Conservation (phyloP, 2,329 filamentous ascomycete species). For the Colletotrichum orchidophilum region DNA sequence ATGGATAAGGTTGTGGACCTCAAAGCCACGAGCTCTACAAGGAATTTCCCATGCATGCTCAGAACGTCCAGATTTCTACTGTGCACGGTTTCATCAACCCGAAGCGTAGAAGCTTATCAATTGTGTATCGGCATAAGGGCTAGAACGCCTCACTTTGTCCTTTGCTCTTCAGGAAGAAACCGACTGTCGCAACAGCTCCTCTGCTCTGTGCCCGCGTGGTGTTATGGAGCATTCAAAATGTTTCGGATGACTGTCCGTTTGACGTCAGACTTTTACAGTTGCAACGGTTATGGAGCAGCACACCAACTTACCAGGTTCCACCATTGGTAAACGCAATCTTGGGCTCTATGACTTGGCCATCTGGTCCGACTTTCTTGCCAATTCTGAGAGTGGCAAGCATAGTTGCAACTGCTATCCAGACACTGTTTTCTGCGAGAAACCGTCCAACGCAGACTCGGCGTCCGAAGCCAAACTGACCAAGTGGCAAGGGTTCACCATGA, state of each 20-base stretch:
- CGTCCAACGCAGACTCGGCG: conserved; percentile 45
- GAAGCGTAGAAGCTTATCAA: conserved; percentile 24
- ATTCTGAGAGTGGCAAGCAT: conserved; percentile 44
- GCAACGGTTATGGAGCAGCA: not conserved
- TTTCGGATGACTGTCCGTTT: conserved; percentile 41
- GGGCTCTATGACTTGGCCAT: conserved; percentile 41
- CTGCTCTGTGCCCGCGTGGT: conserved; percentile 20
- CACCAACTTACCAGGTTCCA: conserved; percentile 28
- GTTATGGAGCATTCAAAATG: conserved; percentile 42
- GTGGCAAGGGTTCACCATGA: conserved; percentile 55
- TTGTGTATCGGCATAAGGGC: not conserved
- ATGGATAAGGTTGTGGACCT: conserved; percentile 3
- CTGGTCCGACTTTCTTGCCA: conserved; percentile 41
- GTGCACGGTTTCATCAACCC: conserved; percentile 27
- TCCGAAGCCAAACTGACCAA: conserved; percentile 49
- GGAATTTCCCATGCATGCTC: not conserved
- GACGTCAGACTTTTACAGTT: conserved; percentile 9
- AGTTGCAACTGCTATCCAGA: conserved; percentile 47
- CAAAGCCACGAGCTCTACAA: not conserved
- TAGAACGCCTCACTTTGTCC: conserved; percentile 10
- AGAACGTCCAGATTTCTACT: not conserved
- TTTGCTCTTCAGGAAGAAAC: conserved; percentile 10
- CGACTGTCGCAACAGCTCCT: conserved; percentile 16
- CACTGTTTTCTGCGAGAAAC: conserved; percentile 46
- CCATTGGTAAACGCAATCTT: conserved; percentile 31